Evolutionary conservation across 2,329 filamentous ascomycete genomes (phyloP).

Genomic region (Colletotrichum phormii): DNA sequence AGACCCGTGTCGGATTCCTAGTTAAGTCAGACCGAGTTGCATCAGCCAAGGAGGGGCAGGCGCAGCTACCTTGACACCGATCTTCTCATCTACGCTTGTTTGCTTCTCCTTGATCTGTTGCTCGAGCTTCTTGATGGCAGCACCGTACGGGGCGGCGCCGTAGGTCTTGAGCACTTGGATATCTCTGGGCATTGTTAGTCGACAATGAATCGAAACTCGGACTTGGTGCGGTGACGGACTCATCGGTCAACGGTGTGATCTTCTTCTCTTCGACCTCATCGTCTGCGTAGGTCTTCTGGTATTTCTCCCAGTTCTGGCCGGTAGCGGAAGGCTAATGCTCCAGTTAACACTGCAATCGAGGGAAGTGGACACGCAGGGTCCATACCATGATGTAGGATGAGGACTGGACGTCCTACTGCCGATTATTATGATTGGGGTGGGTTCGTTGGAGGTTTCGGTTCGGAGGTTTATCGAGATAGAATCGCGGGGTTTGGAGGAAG

Average conservation of each 20-base stretch:
- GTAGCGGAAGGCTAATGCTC: conserved; percentile 88
- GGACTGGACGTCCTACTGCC: conserved; percentile 39
- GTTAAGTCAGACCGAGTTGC: conserved; percentile 28
- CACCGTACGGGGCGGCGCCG: conserved; percentile 94
- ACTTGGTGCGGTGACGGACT: conserved; percentile 71
- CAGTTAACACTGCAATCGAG: conserved; percentile 41
- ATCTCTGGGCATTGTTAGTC: conserved; percentile 71
- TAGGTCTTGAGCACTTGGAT: conserved; percentile 99
- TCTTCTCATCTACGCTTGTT: conserved; percentile 98
- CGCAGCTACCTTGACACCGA: conserved; percentile 78
- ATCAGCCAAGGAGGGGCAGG: background rate
- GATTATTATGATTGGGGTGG: background rate
- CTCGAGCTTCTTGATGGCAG: conserved; percentile 95
- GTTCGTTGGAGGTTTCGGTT: background rate
- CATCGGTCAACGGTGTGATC: conserved; percentile 95
- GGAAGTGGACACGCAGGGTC: conserved; percentile 12
- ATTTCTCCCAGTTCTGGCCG: conserved; percentile 97
- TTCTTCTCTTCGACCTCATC: conserved; percentile 99
- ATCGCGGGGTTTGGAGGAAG: conserved; percentile 16
- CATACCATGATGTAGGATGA: conserved; percentile 57
- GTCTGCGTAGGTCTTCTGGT: conserved; percentile 95
- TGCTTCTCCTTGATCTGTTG: conserved; percentile 99
- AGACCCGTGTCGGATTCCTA: conserved; percentile 98
- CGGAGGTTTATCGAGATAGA: background rate
- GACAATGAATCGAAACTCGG: background rate